Evolutionary conservation across 1,284 basidiomycete species (phyloP).

Genomic region (Somion occarium): DNA sequence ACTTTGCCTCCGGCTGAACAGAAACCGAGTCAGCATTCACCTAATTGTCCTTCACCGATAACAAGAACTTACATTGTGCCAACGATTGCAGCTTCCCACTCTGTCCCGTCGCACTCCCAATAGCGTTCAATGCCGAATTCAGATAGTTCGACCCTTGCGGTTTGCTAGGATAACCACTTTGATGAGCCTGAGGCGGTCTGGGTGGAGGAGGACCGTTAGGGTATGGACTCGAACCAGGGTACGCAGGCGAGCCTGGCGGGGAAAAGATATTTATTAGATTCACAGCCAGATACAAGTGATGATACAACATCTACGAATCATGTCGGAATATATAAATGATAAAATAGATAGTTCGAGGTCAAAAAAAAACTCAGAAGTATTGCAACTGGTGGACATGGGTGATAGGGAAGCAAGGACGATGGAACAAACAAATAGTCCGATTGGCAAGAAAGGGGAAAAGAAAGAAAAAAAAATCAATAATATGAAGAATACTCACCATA

Average conservation of each 20-base stretch:
- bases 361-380: too few species aligned
- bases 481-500: constrained; percentile 8
- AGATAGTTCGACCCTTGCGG: neutral
- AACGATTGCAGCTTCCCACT: neutral
- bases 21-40: constrained; percentile 1
- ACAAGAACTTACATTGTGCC: neutral
- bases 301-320: too few species aligned
- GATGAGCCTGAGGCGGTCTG: neutral
- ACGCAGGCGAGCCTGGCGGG: too few species aligned
- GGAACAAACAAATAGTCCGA: neutral
- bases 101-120: constrained; percentile 1
- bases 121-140: neutral
- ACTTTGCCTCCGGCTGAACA: constrained; percentile 14
- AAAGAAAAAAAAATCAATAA: neutral
- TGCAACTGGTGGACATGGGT: too few species aligned
- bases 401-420: too few species aligned
- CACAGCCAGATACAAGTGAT: too few species aligned
- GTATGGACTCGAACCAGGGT: neutral
- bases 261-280: too few species aligned
- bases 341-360: too few species aligned
- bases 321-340: too few species aligned
- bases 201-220: neutral
- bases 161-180: neutral
- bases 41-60: neutral
- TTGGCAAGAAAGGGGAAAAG: neutral